Percentiles rank a stretch among this genome's conserved stretches.
phyloP scores from a whole-genome alignment of 1,284 basidiomycete species.

The Microbotryum intermedium region DNA sequence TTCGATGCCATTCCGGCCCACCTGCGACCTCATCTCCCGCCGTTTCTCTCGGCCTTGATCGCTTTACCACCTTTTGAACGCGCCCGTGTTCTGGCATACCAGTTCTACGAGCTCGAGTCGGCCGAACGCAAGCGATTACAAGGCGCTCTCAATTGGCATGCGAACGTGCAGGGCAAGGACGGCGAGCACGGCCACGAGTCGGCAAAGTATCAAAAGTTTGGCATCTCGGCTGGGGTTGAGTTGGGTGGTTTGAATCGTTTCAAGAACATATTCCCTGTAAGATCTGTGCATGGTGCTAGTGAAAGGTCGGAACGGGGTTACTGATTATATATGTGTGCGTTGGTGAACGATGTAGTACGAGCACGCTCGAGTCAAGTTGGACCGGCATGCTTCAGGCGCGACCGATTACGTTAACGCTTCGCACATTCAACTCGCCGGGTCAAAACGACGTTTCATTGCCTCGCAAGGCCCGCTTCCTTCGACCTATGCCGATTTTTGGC shows the following conservation, averaged over 20 bases:
- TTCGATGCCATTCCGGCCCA: constrained; percentile 48
- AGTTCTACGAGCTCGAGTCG: constrained; percentile 82
- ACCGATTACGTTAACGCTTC: constrained; percentile 88
- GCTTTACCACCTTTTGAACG: constrained; percentile 48
- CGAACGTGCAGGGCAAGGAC: constrained; percentile 34
- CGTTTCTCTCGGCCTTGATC: constrained; percentile 71
- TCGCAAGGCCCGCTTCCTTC: constrained; percentile 89
- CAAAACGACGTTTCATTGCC: constrained; percentile 72
- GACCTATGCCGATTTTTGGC: constrained; percentile 92
- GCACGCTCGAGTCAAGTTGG: constrained; percentile 61
- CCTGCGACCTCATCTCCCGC: constrained; percentile 52
- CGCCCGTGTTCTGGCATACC: constrained; percentile 71
- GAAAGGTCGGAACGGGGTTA: too few species aligned
- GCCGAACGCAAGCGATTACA: constrained; percentile 83
- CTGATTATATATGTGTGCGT: not conserved
- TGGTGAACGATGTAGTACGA: constrained; percentile 35
- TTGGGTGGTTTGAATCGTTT: constrained; percentile 77
- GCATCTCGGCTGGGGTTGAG: constrained; percentile 91
- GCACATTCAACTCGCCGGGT: constrained; percentile 25
- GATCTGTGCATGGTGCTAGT: constrained; percentile 33
- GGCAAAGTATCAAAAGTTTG: constrained; percentile 58
- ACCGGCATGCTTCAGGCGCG: constrained; percentile 35
- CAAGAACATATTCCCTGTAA: constrained; percentile 47
- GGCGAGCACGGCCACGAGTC: constrained; percentile 8
- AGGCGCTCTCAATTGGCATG: constrained; percentile 85